Evolutionary conservation across 441 rosid genomes (phyloP).

Genomic region (Metrosideros polymorpha): DNA sequence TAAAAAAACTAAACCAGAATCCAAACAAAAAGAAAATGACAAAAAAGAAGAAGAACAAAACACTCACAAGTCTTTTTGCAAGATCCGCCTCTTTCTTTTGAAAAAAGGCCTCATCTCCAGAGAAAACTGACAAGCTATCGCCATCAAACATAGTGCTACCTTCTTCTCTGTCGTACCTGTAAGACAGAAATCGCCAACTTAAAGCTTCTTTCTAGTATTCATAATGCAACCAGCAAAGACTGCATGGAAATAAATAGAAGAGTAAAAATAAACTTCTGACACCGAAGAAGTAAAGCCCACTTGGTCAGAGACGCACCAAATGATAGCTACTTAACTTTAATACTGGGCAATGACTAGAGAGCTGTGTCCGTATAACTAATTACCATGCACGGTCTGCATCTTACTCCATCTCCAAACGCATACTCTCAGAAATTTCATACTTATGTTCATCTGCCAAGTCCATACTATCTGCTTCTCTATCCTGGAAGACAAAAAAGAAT

Average conservation of each 20-base stretch:
- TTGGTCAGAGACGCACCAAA: not conserved
- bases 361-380: not conserved
- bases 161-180: constrained; percentile 96
- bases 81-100: constrained; percentile 84
- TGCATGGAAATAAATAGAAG: too few species aligned
- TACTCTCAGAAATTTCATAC: constrained; percentile 68
- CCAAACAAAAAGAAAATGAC: not conserved
- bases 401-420: constrained; percentile 80
- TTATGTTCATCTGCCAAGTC: constrained; percentile 35
- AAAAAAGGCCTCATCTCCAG: constrained; percentile 77
- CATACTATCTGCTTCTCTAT: constrained; percentile 28
- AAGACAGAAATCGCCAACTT: not conserved
- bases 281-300: too few species aligned
- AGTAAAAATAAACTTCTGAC: too few species aligned
- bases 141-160: constrained; percentile 76
- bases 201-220: not conserved
- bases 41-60: not conserved
- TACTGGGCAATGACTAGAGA: not conserved
- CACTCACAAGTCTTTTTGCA: constrained; percentile 71
- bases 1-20: not conserved
- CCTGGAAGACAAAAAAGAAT: constrained; percentile 15
- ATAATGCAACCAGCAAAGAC: too few species aligned
- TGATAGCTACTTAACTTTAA: not conserved
- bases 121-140: constrained; percentile 65
- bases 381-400: constrained; percentile 89